Base-by-base conservation (phyloP, 768 basidiomycete genomes). In the Collybiopsis luxurians region DNA sequence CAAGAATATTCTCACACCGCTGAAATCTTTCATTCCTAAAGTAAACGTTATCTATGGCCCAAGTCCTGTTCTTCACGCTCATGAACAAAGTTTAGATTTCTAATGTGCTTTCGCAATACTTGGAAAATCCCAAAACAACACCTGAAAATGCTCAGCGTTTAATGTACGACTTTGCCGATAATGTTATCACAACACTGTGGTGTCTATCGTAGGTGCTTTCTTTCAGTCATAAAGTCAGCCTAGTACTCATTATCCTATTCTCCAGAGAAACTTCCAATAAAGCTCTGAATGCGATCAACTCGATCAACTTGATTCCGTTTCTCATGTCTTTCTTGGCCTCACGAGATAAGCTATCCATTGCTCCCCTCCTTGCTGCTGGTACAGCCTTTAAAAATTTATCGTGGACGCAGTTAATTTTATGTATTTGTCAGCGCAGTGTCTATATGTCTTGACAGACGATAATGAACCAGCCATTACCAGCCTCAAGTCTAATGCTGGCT, bases 361-460 rank as follows among this genome's bases (percentile, higher is more conserved):
- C 82, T 1, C 86, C 91, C 1, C 87, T 92, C 4, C 81, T 84
- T 38, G 83, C 95, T 46, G 92, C 94, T 66, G 91, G 94, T 93
- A 64, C 65, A 30, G 51, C 15, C 1, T 26, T 42, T 59, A 2
- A 13, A 19, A 15, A 2, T 31, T 4, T 23, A 5, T 44, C 39
- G 21, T 26, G 7, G 2, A 13, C 30, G 19, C 19, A 31, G 31
- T 45, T 19, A 53, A 17, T 43, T n/a, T 36, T 36, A 28, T 57
- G 21, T 28, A 30, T 42, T 53, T 27, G 50, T 26, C 62, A 94
- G 94, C 92, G 0, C 95, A 98, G 66, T 93, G 93, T 64, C 74
- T 97, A 17, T 97, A 96, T 69, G 91, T 96, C 58, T 75, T 98
- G 26, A 92, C 93, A 2, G 93, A 95, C 67, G 95, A 97, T 66